Base-by-base conservation (phyloP, 2,329 filamentous ascomycete genomes). In the Aspergillus bombycis region DNA sequence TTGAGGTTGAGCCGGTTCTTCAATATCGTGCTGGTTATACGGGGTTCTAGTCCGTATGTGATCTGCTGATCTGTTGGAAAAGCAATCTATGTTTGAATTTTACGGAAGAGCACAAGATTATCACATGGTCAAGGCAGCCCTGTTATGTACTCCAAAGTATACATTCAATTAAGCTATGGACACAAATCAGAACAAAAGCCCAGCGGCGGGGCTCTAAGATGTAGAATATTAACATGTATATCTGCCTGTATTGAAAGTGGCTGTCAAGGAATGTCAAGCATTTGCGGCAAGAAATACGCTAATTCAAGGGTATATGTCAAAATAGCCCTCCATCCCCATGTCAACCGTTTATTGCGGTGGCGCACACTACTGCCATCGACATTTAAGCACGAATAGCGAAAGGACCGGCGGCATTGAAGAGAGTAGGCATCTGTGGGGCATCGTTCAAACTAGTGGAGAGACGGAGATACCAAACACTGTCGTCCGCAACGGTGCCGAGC, bases 361-460 rank as follows among this genome's bases (percentile, higher is more conserved):
- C 8, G 6, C 3, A 10, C 7, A 10, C 16, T n/a, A 21, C 43
- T 46, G 5, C 14, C 19, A 4, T 30, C 9, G 28, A 7, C 19
- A 52, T 58, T 62, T 71, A 71, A 30, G 55, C 63, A 19, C n/a
- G 43, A 55, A 75, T 68, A 0, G 65, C 68, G 57, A 75, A 74
- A 10, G 72, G 72, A 0, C 73, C 73, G 21, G 70, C 67, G 26
- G 70, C 70, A 60, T 73, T 68, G 57, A 71, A 75, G 32, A 75
- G 23, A 41, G 64, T 62, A 26, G 73, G 73, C 72, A 74, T 74
- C 72, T 74, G 74, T 11, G 73, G 74, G 1, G 74, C 74, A 21
- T 64, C 67, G 1, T 62, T 48, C 38, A 75, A 60, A 19, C 46
- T n/a, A 34, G 69, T 74, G 8, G 54, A 54, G 41, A 75, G 16